These are phyloP conservation scores for Arachnomyces sp. DNA, from an alignment of 2,329 filamentous ascomycete species.

Conservation along the genomic window DNA sequence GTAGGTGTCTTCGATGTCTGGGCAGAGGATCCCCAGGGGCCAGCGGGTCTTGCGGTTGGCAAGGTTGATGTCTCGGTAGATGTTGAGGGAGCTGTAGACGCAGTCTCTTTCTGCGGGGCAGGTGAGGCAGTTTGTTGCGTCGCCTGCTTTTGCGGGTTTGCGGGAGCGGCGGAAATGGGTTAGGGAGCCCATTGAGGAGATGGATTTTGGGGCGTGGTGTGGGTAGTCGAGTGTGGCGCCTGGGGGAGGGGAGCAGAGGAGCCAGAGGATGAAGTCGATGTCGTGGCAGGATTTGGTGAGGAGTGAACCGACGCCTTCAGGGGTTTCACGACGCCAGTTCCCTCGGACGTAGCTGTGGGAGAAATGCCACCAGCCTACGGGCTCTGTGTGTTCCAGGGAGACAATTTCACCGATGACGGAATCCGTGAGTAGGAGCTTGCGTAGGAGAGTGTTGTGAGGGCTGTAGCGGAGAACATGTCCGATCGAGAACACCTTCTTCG, in stretches of 20 bases:
- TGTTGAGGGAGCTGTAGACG: slow-evolving; percentile 75
- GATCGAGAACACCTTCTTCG: slow-evolving; percentile 65
- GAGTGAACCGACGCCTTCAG: slow-evolving; percentile 66
- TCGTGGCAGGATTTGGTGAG: slow-evolving; percentile 96
- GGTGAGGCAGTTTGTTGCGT: slow-evolving; percentile 77
- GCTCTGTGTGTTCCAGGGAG: slow-evolving; percentile 85
- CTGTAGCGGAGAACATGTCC: slow-evolving; percentile 92
- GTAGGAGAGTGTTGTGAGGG: slow-evolving; percentile 80
- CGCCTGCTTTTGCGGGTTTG: slow-evolving; percentile 68
- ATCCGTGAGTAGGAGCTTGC: slow-evolving; percentile 68
- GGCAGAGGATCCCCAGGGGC: slow-evolving; percentile 84
- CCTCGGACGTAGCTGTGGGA: slow-evolving; percentile 82
- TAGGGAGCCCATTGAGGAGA: slow-evolving; percentile 69
- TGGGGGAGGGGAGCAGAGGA: slow-evolving; percentile 65
- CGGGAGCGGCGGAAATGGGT: slow-evolving; percentile 68
- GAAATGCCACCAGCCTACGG: slow-evolving; percentile 95
- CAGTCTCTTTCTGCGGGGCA: slow-evolving; percentile 70
- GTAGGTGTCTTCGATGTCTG: slow-evolving; percentile 77
- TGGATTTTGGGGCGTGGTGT: slow-evolving; percentile 65
- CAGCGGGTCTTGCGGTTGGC: slow-evolving; percentile 61
- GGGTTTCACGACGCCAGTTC: slow-evolving; percentile 79
- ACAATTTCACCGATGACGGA: slow-evolving; percentile 74
- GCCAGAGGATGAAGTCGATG: slow-evolving; percentile 86
- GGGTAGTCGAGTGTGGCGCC: slow-evolving; percentile 31
- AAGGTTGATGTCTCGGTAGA: slow-evolving; percentile 68